Conservation (phyloP, 306 rosid genomes). For the Glycine latifolia region DNA sequence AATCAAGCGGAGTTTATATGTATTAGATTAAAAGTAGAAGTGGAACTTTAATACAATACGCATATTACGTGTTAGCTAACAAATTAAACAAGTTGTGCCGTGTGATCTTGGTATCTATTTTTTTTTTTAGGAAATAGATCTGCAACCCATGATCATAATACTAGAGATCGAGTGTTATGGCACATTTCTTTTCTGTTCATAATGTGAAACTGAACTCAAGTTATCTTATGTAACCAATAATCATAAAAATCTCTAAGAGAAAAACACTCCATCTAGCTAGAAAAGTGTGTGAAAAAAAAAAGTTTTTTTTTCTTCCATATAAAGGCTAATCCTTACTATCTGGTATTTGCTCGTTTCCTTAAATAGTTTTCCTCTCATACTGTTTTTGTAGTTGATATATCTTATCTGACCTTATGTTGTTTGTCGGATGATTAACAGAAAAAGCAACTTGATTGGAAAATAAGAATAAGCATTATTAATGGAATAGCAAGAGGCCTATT, state of each 20-base stretch:
- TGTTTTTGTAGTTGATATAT: not conserved
- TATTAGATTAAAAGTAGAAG: too few relatives aligned
- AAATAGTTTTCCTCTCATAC: not conserved
- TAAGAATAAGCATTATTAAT: slow-evolving; percentile 46
- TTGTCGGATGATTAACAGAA: slow-evolving; percentile 43
- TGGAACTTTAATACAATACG: too few relatives aligned
- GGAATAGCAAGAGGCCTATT: slow-evolving; percentile 58
- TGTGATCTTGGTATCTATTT: not conserved
- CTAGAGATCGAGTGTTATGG: not conserved
- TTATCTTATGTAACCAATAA: not conserved
- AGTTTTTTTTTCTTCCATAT: not conserved
- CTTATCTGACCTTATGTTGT: not conserved
- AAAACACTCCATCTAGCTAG: not conserved
- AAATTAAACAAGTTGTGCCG: too few relatives aligned
- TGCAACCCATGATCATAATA: not conserved
- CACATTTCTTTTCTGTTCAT: not conserved
- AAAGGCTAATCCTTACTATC: not conserved
- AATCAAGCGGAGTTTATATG: not conserved
- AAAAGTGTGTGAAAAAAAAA: not conserved
- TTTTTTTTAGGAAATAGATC: not conserved
- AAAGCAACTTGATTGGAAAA: slow-evolving; percentile 48
- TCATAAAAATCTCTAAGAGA: not conserved
- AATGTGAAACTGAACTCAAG: not conserved
- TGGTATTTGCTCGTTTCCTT: not conserved
- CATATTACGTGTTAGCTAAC: too few relatives aligned